A percentile compares a stretch with the other conserved stretches of the same genome.
These are phyloP conservation scores for Cladophialophora psammophila DNA, from an alignment of 2,329 filamentous ascomycete species.

Conservation along the genomic window DNA sequence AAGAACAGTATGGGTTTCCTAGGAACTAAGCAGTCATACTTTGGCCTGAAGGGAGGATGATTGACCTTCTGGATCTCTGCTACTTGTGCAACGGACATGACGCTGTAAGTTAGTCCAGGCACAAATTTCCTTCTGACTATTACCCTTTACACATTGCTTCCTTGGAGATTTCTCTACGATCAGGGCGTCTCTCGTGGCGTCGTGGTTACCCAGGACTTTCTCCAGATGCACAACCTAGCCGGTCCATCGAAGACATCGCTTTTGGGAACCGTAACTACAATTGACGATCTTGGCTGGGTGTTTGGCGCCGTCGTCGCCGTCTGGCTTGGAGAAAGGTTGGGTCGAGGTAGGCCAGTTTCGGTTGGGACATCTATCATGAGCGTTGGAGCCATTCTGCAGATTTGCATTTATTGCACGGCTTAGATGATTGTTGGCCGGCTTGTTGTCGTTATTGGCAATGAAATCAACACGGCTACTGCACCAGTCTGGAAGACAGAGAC, in stretches of 20 bases:
- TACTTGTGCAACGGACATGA: slow-evolving; percentile 59
- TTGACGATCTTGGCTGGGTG: slow-evolving; percentile 68
- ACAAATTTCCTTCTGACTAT: background rate
- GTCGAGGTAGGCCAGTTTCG: slow-evolving; percentile 58
- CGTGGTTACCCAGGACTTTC: slow-evolving; percentile 62
- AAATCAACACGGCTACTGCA: slow-evolving; percentile 59
- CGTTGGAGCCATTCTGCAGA: slow-evolving; percentile 58
- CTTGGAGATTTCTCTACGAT: slow-evolving; percentile 41
- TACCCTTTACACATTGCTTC: background rate
- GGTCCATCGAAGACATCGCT: slow-evolving; percentile 46
- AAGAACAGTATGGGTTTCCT: slow-evolving; percentile 28
- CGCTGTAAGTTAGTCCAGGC: slow-evolving; percentile 44
- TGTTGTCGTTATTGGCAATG: slow-evolving; percentile 57
- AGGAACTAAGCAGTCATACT: slow-evolving; percentile 52
- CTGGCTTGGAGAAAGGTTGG: slow-evolving; percentile 55
- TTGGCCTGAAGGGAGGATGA: slow-evolving; percentile 63
- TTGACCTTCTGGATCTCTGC: slow-evolving; percentile 64
- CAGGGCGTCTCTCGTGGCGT: slow-evolving; percentile 65
- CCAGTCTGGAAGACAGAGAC: slow-evolving; percentile 62
- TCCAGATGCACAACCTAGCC: slow-evolving; percentile 56
- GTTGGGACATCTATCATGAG: slow-evolving; percentile 58
- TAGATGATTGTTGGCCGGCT: slow-evolving; percentile 61
- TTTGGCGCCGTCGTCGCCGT: slow-evolving; percentile 60
- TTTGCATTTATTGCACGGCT: slow-evolving; percentile 53
- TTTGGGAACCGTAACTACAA: slow-evolving; percentile 60